These are phyloP conservation scores for Spathaspora arborariae DNA, from an alignment of 805 yeast species.

Conservation along the genomic window DNA sequence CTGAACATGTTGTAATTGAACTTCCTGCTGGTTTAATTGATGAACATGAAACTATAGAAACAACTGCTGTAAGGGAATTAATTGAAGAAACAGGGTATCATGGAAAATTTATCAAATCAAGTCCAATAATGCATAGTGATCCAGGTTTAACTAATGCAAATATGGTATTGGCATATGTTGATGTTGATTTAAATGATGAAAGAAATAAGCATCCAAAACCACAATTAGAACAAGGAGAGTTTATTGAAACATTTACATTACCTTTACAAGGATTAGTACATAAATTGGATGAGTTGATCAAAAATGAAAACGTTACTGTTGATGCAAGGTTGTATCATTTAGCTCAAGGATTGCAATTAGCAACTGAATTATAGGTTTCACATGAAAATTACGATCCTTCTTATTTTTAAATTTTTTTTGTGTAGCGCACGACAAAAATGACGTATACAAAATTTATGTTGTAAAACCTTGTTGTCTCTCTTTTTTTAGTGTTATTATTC, in stretches of 20 bases:
- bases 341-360: constrained; percentile 73
- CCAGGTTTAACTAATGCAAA: constrained; percentile 90
- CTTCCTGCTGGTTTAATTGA: constrained; percentile 95
- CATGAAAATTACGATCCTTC: too few relatives aligned
- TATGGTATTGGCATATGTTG: constrained; percentile 71
- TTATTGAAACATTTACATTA: constrained; percentile 80
- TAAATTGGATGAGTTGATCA: constrained; percentile 46
- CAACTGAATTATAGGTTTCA: constrained; percentile 18
- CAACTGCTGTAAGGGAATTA: constrained; percentile 84
- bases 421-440: too few relatives aligned
- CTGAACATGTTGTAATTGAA: constrained; percentile 82
- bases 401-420: too few relatives aligned
- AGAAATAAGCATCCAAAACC: constrained; percentile 69
- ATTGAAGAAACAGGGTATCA: constrained; percentile 91
- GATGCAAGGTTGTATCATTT: constrained; percentile 88
- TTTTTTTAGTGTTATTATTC: not conserved
- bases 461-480: too few relatives aligned
- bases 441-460: too few relatives aligned
- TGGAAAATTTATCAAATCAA: constrained; percentile 49
- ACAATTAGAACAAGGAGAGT: constrained; percentile 85
- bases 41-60: constrained; percentile 69
- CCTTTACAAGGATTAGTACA: constrained; percentile 59
- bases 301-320: constrained; percentile 63
- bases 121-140: constrained; percentile 56
- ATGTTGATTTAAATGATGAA: constrained; percentile 64